phyloP scores from a whole-genome alignment of 768 basidiomycete species.

The Trichaptum fuscoviolaceum region DNA sequence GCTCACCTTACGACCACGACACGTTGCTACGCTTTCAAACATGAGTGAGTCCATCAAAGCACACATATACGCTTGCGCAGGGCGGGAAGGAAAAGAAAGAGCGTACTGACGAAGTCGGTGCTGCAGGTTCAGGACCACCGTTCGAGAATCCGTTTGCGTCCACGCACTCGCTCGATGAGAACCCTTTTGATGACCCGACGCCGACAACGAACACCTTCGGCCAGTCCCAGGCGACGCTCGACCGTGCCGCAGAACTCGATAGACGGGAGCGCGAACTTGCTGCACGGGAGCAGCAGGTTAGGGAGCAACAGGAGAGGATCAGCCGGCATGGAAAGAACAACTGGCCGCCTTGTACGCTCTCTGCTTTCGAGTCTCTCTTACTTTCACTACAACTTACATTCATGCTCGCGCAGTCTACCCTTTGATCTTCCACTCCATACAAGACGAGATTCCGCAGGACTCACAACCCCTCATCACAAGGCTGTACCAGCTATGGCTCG shows the following conservation, averaged over 20 bases:
- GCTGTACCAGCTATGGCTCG: constrained; percentile 91
- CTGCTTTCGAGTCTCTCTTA: constrained; percentile 16
- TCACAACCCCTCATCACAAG: constrained; percentile 77
- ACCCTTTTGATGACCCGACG: constrained; percentile 87
- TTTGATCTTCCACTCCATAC: constrained; percentile 89
- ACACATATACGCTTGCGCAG: neutral
- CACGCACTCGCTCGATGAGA: constrained; percentile 76
- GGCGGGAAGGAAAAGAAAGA: neutral
- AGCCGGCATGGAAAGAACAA: constrained; percentile 81
- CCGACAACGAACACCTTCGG: constrained; percentile 18
- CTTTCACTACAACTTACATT: constrained; percentile 12
- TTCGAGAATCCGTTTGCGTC: constrained; percentile 79
- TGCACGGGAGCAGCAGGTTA: constrained; percentile 71
- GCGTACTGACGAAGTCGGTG: neutral
- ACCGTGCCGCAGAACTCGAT: constrained; percentile 58
- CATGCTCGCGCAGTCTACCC: constrained; percentile 65
- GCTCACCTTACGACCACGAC: neutral
- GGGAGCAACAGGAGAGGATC: constrained; percentile 61
- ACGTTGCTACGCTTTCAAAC: neutral
- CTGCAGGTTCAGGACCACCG: neutral
- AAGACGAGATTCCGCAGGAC: constrained; percentile 81
- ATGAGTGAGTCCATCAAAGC: neutral
- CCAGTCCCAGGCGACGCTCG: constrained; percentile 29
- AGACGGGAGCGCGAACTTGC: constrained; percentile 79
- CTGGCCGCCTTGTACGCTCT: constrained; percentile 79